These are phyloP conservation scores for Cystoderma amianthinum DNA, from an alignment of 768 basidiomycete species.

Conservation along the genomic window DNA sequence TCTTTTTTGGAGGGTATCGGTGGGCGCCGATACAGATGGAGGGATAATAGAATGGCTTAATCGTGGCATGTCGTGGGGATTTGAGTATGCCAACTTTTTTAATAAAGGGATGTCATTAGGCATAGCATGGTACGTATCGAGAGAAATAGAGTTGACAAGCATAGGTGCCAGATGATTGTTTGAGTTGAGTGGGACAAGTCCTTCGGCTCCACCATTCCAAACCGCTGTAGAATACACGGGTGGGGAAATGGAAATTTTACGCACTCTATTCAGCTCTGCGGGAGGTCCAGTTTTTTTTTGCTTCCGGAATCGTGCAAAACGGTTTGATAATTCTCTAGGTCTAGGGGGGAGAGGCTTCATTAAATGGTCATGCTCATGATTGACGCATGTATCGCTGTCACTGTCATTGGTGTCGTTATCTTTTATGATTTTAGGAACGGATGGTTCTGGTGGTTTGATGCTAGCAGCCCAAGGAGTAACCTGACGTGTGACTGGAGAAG, in stretches of 20 bases:
- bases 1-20: not conserved
- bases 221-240: conserved; percentile 12
- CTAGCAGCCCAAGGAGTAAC: conserved; percentile 4
- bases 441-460: conserved; percentile 3
- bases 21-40: not conserved
- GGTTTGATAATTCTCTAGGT: conserved; percentile 4
- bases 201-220: conserved; percentile 8
- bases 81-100: not conserved
- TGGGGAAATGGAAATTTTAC: conserved; percentile 16
- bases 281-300: conserved; percentile 10
- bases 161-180: conserved; percentile 5
- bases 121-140: not conserved
- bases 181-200: conserved; percentile 8
- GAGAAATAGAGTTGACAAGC: conserved; percentile 2
- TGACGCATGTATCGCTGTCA: conserved; percentile 10
- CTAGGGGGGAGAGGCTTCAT: conserved; percentile 1
- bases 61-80: not conserved
- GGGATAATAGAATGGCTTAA: not conserved
- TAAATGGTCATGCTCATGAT: not conserved
- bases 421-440: not conserved
- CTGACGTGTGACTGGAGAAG: not conserved
- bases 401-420: conserved; percentile 6
- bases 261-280: conserved; percentile 7
- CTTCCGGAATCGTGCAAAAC: conserved; percentile 11
- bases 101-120: not conserved